Conservation (phyloP, 768 basidiomycete genomes). For the button mushroom (Agaricus bisporus) region DNA sequence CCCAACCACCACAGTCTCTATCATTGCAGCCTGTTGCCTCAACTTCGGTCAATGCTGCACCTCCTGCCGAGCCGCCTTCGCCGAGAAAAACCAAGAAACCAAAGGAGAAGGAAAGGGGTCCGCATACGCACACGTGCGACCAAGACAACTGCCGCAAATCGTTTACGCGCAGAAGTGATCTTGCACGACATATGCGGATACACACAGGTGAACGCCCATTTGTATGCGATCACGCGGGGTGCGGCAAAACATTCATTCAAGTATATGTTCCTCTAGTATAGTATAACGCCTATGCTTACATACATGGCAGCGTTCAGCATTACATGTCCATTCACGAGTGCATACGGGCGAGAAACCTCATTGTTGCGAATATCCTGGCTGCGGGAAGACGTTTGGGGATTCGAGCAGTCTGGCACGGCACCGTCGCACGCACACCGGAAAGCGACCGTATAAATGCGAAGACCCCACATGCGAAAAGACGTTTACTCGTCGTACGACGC, state of each 20-base stretch:
- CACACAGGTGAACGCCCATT: conserved; percentile 90
- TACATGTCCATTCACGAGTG: conserved; percentile 83
- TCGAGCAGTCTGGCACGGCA: conserved; percentile 90
- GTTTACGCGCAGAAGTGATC: conserved; percentile 79
- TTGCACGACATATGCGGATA: conserved; percentile 81
- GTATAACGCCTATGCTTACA: conserved; percentile 6
- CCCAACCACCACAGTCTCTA: conserved; percentile 6
- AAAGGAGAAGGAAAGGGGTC: conserved; percentile 39
- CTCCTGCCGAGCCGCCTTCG: conserved; percentile 16
- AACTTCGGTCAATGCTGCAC: conserved; percentile 34
- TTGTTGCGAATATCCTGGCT: conserved; percentile 83
- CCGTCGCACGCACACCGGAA: conserved; percentile 83
- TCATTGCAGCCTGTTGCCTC: conserved; percentile 42
- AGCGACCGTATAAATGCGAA: conserved; percentile 83
- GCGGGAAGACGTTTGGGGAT: conserved; percentile 84
- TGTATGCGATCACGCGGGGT: conserved; percentile 61
- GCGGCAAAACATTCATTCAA: conserved; percentile 91
- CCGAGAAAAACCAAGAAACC: conserved; percentile 31
- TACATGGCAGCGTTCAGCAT: conserved; percentile 65
- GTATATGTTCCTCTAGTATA: conserved; percentile 30
- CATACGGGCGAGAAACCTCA: conserved; percentile 95
- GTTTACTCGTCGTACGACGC: conserved; percentile 78
- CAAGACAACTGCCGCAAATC: conserved; percentile 71
- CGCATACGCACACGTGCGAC: conserved; percentile 59
- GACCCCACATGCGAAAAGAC: conserved; percentile 80